phyloP scores from a whole-genome alignment of 2,329 filamentous ascomycete genomes.

The Esteya vermicola region DNA sequence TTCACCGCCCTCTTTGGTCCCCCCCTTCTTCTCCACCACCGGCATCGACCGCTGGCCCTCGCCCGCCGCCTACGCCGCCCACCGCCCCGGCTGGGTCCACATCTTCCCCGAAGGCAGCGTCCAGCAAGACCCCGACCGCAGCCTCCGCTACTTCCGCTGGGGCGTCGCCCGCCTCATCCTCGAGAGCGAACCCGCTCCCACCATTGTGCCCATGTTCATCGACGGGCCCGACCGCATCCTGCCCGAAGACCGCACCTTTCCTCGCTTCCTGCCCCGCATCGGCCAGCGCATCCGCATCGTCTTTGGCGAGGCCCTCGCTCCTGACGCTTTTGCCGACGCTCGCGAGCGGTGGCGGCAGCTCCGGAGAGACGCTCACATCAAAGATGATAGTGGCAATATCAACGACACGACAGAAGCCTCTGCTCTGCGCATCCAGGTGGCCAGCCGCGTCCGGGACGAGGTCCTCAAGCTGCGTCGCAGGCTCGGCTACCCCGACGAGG shows the following conservation, averaged over 20 bases:
- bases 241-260: slow-evolving; percentile 68
- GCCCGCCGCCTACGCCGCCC: slow-evolving; percentile 55
- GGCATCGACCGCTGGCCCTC: slow-evolving; percentile 52
- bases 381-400: slow-evolving; percentile 34
- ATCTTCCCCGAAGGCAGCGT: slow-evolving; percentile 93
- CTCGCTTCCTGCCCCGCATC: slow-evolving; percentile 64
- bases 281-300: slow-evolving; percentile 57
- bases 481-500: slow-evolving; percentile 65
- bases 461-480: slow-evolving; percentile 63
- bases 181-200: slow-evolving; percentile 69
- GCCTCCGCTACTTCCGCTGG: slow-evolving; percentile 97
- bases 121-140: slow-evolving; percentile 66
- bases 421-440: slow-evolving; percentile 60
- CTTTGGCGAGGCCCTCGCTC: slow-evolving; percentile 67
- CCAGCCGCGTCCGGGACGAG: slow-evolving; percentile 61
- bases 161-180: slow-evolving; percentile 83
- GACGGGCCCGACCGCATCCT: slow-evolving; percentile 81
- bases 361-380: slow-evolving; percentile 4
- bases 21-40: slow-evolving; percentile 53
- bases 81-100: slow-evolving; percentile 76
- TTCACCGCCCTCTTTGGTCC: slow-evolving; percentile 4
- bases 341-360: slow-evolving; percentile 60
- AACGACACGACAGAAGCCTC: not conserved
- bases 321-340: slow-evolving; percentile 65
- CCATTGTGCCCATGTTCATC: slow-evolving; percentile 87